Conservation (phyloP, 805 yeast genomes). For the Komagataella mondaviorum region DNA sequence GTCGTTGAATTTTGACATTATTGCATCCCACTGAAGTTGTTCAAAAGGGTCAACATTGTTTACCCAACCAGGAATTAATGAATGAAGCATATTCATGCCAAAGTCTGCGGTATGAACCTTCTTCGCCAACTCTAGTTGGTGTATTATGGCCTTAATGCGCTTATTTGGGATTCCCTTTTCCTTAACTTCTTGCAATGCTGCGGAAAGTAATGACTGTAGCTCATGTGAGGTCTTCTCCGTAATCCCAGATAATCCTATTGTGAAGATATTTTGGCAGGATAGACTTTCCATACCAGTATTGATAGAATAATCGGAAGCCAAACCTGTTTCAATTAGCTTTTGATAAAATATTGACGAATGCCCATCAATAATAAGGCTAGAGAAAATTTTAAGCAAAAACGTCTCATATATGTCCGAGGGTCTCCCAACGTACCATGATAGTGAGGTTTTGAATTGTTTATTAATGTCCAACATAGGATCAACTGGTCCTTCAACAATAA, state of each 20-base stretch:
- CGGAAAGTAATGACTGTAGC: slow-evolving; percentile 33
- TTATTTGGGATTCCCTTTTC: slow-evolving; percentile 33
- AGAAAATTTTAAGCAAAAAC: slow-evolving; percentile 58
- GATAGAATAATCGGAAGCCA: slow-evolving; percentile 76
- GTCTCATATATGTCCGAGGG: slow-evolving; percentile 59
- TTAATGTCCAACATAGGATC: slow-evolving; percentile 63
- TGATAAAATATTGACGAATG: slow-evolving; percentile 87
- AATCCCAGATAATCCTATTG: slow-evolving; percentile 78
- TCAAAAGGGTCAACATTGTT: slow-evolving; percentile 70
- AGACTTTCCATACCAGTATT: slow-evolving; percentile 82
- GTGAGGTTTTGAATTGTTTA: slow-evolving; percentile 63
- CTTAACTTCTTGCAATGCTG: slow-evolving; percentile 30
- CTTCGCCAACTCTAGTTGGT: slow-evolving; percentile 73
- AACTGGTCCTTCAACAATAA: slow-evolving; percentile 53
- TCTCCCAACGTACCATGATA: slow-evolving; percentile 80
- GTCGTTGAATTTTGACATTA: slow-evolving; percentile 42
- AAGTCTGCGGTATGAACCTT: slow-evolving; percentile 84
- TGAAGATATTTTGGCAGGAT: slow-evolving; percentile 63
- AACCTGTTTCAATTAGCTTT: slow-evolving; percentile 70
- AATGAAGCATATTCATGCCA: slow-evolving; percentile 66
- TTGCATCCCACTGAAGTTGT: slow-evolving; percentile 48
- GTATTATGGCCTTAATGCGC: slow-evolving; percentile 75
- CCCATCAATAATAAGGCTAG: slow-evolving; percentile 71
- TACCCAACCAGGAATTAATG: slow-evolving; percentile 76
- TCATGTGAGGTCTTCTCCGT: slow-evolving; percentile 23